phyloP scores from a whole-genome alignment of 164 flowering plant genomes.

The Liriodendron chinense region DNA sequence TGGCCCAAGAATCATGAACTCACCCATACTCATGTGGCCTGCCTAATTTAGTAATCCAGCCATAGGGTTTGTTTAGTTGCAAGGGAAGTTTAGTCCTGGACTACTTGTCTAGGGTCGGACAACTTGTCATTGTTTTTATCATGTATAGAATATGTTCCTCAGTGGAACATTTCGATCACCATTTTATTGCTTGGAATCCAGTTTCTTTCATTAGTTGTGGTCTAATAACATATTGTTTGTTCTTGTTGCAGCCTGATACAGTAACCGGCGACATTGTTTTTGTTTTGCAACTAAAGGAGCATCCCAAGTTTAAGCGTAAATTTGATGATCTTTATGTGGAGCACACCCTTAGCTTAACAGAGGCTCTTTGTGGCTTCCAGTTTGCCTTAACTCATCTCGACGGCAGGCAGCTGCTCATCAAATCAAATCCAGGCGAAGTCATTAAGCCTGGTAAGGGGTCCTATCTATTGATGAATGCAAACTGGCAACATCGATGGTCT shows the following conservation, averaged over 20 bases:
- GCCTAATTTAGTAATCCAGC: too few relatives aligned
- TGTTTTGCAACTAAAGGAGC: slow-evolving; percentile 50
- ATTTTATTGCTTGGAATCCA: background rate
- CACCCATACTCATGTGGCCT: too few relatives aligned
- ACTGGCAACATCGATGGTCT: background rate
- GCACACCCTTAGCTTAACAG: slow-evolving; percentile 44
- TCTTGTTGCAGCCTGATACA: slow-evolving; percentile 51
- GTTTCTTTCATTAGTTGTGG: background rate
- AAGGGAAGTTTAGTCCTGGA: too few relatives aligned
- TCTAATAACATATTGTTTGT: background rate
- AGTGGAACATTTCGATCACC: too few relatives aligned
- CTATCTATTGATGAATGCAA: background rate
- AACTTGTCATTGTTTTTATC: too few relatives aligned
- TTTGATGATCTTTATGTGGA: slow-evolving; percentile 45
- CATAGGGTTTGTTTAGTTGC: too few relatives aligned
- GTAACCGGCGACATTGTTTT: slow-evolving; percentile 54
- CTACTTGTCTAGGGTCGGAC: too few relatives aligned
- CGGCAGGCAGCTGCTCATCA: slow-evolving; percentile 51
- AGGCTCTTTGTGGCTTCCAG: slow-evolving; percentile 60
- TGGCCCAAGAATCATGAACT: too few relatives aligned
- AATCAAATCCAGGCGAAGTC: slow-evolving; percentile 51
- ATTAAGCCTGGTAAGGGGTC: slow-evolving; percentile 47
- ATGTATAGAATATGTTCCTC: too few relatives aligned
- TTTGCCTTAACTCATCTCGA: slow-evolving; percentile 54
- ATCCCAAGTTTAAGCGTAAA: slow-evolving; percentile 49